These are phyloP conservation scores for Fusarium dlaminii DNA, from an alignment of 2,329 filamentous ascomycete genomes.

Conservation along the genomic window DNA sequence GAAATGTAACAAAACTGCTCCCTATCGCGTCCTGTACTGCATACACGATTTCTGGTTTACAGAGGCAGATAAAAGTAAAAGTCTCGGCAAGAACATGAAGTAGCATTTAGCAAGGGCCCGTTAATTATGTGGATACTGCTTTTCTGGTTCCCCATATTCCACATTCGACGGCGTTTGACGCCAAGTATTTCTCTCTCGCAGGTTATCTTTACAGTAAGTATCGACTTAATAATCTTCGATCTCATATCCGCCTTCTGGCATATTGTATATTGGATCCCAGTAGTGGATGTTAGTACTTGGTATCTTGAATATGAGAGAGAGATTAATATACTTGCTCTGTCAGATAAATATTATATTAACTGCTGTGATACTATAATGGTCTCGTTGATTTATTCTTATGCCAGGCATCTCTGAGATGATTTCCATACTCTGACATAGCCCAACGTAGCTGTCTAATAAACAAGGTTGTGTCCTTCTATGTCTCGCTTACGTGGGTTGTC, in stretches of 20 bases:
- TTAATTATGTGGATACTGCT: not conserved
- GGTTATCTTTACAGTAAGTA: not conserved
- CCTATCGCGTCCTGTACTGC: not conserved
- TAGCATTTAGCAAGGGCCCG: fast-evolving
- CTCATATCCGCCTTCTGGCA: not conserved
- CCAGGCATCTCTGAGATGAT: no score
- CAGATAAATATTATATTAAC: no score
- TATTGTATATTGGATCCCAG: not conserved
- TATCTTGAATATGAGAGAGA: no score
- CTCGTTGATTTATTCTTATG: no score
- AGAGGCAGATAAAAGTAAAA: not conserved
- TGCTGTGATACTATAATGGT: no score
- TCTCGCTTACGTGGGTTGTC: no score
- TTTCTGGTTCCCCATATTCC: not conserved
- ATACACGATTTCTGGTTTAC: not conserved
- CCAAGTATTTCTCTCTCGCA: not conserved
- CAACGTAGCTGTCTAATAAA: no score
- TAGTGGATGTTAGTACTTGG: not conserved
- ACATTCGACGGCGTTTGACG: not conserved
- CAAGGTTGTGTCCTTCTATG: no score
- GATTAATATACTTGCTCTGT: no score
- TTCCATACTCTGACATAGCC: no score
- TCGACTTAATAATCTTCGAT: not conserved
- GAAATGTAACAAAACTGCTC: not conserved
- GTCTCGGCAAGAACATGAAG: fast-evolving